Conservation (phyloP, 2,329 filamentous ascomycete species). For the Colletotrichum spinosum region DNA sequence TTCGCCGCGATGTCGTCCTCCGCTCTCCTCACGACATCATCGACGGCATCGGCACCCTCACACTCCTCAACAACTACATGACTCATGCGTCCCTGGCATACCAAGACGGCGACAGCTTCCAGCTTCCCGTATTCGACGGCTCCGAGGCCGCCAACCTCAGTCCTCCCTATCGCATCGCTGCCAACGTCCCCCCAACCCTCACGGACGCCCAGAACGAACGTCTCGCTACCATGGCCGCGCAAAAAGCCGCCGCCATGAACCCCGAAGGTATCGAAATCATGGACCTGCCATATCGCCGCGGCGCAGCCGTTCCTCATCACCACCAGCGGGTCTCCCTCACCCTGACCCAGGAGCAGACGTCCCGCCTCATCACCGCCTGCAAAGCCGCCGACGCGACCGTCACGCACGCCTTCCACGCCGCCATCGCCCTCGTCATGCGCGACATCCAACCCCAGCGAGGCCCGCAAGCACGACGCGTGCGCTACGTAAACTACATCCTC, state of each 20-base stretch:
- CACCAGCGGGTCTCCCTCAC: conserved; percentile 43
- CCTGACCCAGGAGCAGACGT: conserved; percentile 38
- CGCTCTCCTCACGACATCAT: conserved; percentile 54
- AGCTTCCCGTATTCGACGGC: conserved; percentile 38
- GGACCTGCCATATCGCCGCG: conserved; percentile 40
- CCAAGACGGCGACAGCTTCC: conserved; percentile 22
- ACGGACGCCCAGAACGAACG: conserved; percentile 36
- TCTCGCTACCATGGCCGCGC: conserved; percentile 28
- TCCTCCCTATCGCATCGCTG: conserved; percentile 44
- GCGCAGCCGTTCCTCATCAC: conserved; percentile 33
- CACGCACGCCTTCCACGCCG: conserved; percentile 49
- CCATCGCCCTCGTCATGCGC: conserved; percentile 44
- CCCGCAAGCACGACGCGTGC: conserved; percentile 29
- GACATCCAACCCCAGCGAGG: conserved; percentile 38
- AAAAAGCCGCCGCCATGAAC: conserved; percentile 18
- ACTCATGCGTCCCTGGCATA: conserved; percentile 41
- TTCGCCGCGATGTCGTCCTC: conserved; percentile 48
- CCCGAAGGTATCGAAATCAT: conserved; percentile 20
- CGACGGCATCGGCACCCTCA: conserved; percentile 53
- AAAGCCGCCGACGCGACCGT: conserved; percentile 41
- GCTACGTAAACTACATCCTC: conserved; percentile 48
- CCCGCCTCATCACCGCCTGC: conserved; percentile 37
- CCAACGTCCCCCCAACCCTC: conserved; percentile 36
- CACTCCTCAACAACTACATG: conserved; percentile 47
- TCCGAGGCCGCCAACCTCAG: conserved; percentile 41